Conservation (phyloP, 306 rosid genomes). For the Arachis stenosperma region DNA sequence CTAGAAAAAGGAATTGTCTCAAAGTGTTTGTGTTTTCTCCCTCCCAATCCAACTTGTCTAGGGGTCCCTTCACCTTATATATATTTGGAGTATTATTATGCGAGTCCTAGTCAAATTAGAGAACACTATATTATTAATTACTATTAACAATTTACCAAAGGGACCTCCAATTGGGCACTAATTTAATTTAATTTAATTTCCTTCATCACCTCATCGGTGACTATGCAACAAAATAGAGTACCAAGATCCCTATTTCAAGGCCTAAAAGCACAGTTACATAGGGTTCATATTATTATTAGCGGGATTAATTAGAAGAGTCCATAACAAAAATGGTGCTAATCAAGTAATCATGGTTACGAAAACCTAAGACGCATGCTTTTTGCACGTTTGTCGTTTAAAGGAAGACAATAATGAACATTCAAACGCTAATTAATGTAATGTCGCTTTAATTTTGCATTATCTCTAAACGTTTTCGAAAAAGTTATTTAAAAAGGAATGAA, state of each 20-base stretch:
- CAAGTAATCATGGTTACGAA: slow-evolving; percentile 52
- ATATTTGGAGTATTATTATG: slow-evolving; percentile 20
- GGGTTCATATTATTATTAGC: slow-evolving; percentile 9
- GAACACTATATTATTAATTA: slow-evolving; percentile 1
- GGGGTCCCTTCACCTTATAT: slow-evolving; percentile 41
- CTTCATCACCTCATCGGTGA: slow-evolving; percentile 40
- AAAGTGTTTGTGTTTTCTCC: slow-evolving; percentile 30
- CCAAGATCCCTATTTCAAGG: slow-evolving; percentile 53
- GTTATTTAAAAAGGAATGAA: slow-evolving; percentile 30
- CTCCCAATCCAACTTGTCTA: slow-evolving; percentile 23
- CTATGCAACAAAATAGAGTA: slow-evolving; percentile 27
- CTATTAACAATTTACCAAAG: not conserved
- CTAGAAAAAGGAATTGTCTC: slow-evolving; percentile 32
- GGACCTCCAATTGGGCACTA: slow-evolving; percentile 24
- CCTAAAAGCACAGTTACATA: slow-evolving; percentile 28
- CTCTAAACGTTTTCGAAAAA: slow-evolving; percentile 30
- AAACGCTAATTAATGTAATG: slow-evolving; percentile 33
- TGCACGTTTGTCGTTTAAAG: slow-evolving; percentile 64
- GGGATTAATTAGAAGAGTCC: slow-evolving; percentile 24
- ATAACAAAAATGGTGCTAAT: slow-evolving; percentile 39
- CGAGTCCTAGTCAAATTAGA: slow-evolving; percentile 42
- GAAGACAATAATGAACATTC: slow-evolving; percentile 48
- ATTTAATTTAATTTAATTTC: slow-evolving; percentile 26
- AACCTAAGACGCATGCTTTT: slow-evolving; percentile 57
- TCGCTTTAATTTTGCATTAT: slow-evolving; percentile 33